Evolutionary conservation across 106 monocot genomes (phyloP).

Genomic region (Hemerocallis citrina): DNA sequence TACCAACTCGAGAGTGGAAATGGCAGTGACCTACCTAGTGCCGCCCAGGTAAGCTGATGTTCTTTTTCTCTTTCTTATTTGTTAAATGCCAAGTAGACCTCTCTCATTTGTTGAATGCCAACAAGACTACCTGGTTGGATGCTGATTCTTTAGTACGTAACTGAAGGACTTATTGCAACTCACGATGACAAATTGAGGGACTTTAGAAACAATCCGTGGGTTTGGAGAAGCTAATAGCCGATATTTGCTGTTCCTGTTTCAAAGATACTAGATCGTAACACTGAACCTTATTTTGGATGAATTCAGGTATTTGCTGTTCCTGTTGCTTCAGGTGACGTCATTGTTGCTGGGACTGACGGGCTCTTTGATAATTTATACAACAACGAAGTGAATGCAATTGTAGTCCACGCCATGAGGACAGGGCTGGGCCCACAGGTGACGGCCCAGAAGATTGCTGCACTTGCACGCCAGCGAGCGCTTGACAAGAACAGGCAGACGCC

Average conservation of each 20-base stretch:
- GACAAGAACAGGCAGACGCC: constrained; percentile 60
- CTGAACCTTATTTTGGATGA: background rate
- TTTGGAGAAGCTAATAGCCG: too few species aligned
- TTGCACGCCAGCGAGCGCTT: constrained; percentile 48
- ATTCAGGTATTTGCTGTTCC: constrained; percentile 49
- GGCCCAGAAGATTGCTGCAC: constrained; percentile 56
- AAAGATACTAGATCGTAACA: too few species aligned
- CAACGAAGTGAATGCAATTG: constrained; percentile 43
- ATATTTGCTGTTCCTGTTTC: too few species aligned
- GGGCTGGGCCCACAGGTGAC: constrained; percentile 47
- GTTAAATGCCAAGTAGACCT: too few species aligned
- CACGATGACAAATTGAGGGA: too few species aligned
- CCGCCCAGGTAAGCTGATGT: constrained; percentile 46
- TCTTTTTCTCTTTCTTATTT: background rate
- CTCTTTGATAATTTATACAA: constrained; percentile 66
- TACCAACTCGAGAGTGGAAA: constrained; percentile 67
- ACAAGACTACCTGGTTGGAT: too few species aligned
- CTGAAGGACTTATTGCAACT: too few species aligned
- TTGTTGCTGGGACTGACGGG: constrained; percentile 64
- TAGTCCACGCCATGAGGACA: constrained; percentile 37
- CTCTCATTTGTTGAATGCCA: too few species aligned
- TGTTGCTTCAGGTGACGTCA: constrained; percentile 56
- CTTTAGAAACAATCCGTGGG: too few species aligned
- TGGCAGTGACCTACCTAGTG: constrained; percentile 54
- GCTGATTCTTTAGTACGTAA: too few species aligned